Evolutionary conservation across 257 asterid species (phyloP).

Genomic region (Forsythia viridissima): DNA sequence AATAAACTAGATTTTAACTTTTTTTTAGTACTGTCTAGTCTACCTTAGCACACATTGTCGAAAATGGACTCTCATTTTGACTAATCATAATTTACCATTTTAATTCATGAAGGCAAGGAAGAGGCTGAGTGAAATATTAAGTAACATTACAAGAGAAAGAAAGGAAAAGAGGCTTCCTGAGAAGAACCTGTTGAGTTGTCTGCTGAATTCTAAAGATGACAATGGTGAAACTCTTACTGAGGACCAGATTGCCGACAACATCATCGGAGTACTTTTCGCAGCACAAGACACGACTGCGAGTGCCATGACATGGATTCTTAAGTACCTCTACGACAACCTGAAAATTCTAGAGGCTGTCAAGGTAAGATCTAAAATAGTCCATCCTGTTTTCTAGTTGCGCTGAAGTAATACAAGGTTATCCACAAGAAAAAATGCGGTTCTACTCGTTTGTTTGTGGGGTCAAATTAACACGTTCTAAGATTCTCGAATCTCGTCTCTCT

Average conservation of each 20-base stretch:
- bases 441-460: too few species aligned
- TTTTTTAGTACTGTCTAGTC: background rate
- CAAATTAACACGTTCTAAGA: background rate
- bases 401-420: too few species aligned
- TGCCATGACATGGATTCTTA: constrained; percentile 79
- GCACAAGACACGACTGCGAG: constrained; percentile 90
- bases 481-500: background rate
- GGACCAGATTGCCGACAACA: constrained; percentile 76
- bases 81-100: background rate
- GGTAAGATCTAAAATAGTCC: constrained; percentile 35
- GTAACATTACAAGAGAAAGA: constrained; percentile 56
- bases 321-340: constrained; percentile 66
- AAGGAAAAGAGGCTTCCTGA: constrained; percentile 42
- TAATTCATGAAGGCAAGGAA: constrained; percentile 66
- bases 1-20: too few species aligned
- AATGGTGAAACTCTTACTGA: constrained; percentile 48
- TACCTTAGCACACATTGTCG: background rate
- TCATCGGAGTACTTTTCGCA: constrained; percentile 83
- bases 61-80: background rate
- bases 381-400: too few species aligned
- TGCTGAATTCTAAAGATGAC: constrained; percentile 48
- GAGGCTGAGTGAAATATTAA: constrained; percentile 59
- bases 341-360: constrained; percentile 55
- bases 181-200: constrained; percentile 56
- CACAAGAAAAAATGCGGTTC: too few species aligned